Conservation (phyloP, 1,139 yeast genomes). For the Candida pseudocylindracea region DNA sequence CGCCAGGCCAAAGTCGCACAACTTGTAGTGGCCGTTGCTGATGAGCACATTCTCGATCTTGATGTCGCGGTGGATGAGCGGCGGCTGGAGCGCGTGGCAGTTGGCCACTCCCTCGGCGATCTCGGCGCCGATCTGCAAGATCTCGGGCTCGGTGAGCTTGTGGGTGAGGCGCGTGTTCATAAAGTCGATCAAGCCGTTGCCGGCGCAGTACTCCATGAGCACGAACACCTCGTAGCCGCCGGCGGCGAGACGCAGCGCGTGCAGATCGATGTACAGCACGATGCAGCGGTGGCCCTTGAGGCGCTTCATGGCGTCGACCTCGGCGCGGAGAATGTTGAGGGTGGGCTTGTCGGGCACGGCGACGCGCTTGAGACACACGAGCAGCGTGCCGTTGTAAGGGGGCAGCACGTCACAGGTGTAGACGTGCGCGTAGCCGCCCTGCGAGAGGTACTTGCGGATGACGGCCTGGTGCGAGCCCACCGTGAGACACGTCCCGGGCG, state of each 20-base stretch:
- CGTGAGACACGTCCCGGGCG: constrained; percentile 23
- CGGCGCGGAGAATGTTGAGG: constrained; percentile 40
- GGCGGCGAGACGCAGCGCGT: constrained; percentile 38
- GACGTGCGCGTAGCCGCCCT: constrained; percentile 32
- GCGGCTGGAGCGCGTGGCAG: constrained; percentile 39
- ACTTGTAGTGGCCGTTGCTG: constrained; percentile 32
- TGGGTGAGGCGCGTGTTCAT: constrained; percentile 52
- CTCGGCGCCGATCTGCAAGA: constrained; percentile 44
- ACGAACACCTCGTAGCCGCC: constrained; percentile 51
- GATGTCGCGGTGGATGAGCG: constrained; percentile 41
- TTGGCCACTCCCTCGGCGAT: constrained; percentile 45
- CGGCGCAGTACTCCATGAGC: constrained; percentile 60
- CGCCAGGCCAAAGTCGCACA: constrained; percentile 67
- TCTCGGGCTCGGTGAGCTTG: constrained; percentile 37
- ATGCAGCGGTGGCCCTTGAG: constrained; percentile 31
- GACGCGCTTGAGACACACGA: constrained; percentile 55
- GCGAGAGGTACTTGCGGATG: constrained; percentile 16
- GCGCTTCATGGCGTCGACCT: constrained; percentile 64
- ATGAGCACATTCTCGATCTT: constrained; percentile 62
- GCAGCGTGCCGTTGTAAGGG: constrained; percentile 11
- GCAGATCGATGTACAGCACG: constrained; percentile 54
- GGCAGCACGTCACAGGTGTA: constrained; percentile 32
- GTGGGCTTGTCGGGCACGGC: constrained; percentile 52
- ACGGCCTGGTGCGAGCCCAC: constrained; percentile 20
- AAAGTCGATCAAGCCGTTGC: constrained; percentile 46